Percentiles rank a stretch among this genome's conserved stretches.
phyloP scores from a whole-genome alignment of 1,284 basidiomycete genomes.

The Sparassis latifolia region DNA sequence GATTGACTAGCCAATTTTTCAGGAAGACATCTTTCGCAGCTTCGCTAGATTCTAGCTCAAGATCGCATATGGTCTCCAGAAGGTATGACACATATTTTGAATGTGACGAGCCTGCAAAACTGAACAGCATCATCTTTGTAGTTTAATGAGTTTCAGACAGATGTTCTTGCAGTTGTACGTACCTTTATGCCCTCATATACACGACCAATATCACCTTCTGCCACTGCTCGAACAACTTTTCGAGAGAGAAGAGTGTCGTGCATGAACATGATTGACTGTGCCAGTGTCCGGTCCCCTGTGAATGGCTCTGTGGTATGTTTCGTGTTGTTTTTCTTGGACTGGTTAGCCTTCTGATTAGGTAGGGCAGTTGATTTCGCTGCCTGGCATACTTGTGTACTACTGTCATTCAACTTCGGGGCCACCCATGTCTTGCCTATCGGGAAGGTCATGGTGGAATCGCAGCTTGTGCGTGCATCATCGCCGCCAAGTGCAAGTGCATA shows the following conservation, averaged over 20 bases:
- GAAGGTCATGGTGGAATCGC: not conserved
- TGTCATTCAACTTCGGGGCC: not conserved
- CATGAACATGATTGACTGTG: conserved; percentile 2
- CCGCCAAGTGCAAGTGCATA: not conserved
- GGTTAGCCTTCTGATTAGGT: not conserved
- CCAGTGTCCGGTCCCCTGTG: not conserved
- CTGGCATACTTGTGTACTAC: too few species aligned
- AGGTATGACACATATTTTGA: not conserved
- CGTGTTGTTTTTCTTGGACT: not conserved
- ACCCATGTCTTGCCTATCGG: not conserved
- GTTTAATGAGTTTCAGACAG: not conserved
- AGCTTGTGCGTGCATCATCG: not conserved
- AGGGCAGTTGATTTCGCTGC: not conserved
- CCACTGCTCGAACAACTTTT: not conserved
- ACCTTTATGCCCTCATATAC: conserved; percentile 5
- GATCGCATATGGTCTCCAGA: not conserved
- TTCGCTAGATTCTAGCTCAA: not conserved
- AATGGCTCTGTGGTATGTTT: not conserved
- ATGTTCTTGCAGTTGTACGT: not conserved
- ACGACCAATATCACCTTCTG: conserved; percentile 3
- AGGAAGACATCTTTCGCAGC: not conserved
- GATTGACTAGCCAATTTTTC: not conserved
- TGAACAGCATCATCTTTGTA: conserved; percentile 3
- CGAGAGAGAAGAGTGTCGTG: not conserved
- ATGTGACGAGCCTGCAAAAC: not conserved